Percentiles rank a stretch among this genome's conserved stretches.
Conservation (phyloP, 2,329 filamentous ascomycete genomes). For the Paraphoma sp. region DNA sequence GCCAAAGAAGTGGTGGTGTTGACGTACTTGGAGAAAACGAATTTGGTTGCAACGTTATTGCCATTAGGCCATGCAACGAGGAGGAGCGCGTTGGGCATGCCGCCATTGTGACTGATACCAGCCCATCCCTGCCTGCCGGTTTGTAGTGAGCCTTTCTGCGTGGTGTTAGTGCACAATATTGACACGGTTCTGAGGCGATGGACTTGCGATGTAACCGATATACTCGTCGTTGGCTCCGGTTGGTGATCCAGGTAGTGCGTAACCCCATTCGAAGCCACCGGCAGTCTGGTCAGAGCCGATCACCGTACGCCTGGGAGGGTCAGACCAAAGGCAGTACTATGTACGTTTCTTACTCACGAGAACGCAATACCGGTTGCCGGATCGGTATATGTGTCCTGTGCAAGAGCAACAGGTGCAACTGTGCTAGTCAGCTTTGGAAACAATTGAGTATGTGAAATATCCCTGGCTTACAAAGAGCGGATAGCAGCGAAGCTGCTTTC, state of each 20-base stretch:
- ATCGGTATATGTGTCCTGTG: conserved; percentile 42
- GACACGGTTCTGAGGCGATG: no score
- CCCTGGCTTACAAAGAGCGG: conserved; percentile 38
- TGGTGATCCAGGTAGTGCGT: conserved; percentile 35
- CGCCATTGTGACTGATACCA: conserved; percentile 45
- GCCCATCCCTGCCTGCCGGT: conserved; percentile 41
- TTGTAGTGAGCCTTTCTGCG: conserved; percentile 37
- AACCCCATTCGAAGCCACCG: conserved; percentile 46
- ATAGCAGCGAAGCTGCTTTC: conserved; percentile 47
- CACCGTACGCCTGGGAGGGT: conserved; percentile 27
- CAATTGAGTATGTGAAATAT: conserved; percentile 1
- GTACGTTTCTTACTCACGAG: conserved; percentile 20
- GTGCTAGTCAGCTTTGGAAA: conserved; percentile 10
- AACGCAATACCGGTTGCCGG: conserved; percentile 41
- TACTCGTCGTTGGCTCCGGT: conserved; percentile 41
- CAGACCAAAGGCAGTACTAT: background rate
- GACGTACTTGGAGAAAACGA: conserved; percentile 39
- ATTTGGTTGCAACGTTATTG: conserved; percentile 37
- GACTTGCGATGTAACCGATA: conserved; percentile 46
- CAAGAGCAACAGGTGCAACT: conserved; percentile 35
- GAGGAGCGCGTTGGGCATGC: conserved; percentile 45
- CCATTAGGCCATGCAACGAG: conserved; percentile 41
- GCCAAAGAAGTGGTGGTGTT: background rate
- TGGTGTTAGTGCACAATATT: conserved; percentile 1
- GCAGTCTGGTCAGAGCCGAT: conserved; percentile 32